Evolutionary conservation across 2,329 filamentous ascomycete genomes (phyloP).

Genomic region (Teratosphaeriaceae sp.): DNA sequence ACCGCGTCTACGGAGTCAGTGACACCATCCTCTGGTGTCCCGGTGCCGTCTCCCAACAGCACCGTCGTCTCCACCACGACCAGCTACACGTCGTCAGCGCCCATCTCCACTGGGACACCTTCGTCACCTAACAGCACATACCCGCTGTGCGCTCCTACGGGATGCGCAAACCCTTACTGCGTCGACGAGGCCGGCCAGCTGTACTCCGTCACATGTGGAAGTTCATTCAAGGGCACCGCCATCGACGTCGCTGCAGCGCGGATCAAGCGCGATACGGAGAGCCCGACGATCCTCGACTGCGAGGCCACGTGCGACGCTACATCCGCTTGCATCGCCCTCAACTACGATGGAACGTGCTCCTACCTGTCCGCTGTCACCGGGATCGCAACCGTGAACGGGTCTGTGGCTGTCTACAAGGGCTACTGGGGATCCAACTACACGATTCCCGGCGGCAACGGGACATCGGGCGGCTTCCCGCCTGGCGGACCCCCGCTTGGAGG

Average conservation of each 20-base stretch:
- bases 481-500: not conserved
- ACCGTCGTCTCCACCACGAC: not conserved
- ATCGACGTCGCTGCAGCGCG: not conserved
- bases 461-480: not conserved
- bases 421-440: slow-evolving; percentile 1
- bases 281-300: slow-evolving; percentile 2
- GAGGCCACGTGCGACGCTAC: slow-evolving; percentile 4
- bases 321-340: slow-evolving; percentile 3
- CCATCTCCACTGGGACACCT: not conserved
- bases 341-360: slow-evolving; percentile 5
- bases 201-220: slow-evolving; percentile 2
- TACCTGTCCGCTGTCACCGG: slow-evolving; percentile 2
- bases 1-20: not conserved
- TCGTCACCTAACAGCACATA: not conserved
- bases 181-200: not conserved
- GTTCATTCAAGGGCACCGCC: not conserved
- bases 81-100: not conserved
- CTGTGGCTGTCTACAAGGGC: slow-evolving; percentile 3
- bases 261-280: not conserved
- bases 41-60: slow-evolving; percentile 1
- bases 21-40: not conserved
- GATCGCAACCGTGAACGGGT: not conserved
- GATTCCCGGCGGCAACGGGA: slow-evolving; percentile 1
- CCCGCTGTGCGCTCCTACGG: not conserved
- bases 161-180: not conserved